A percentile compares a stretch with the other conserved stretches of the same genome.
Evolutionary conservation across 2,329 filamentous ascomycete species (phyloP).

Genomic region (Talaromyces rugulosus): DNA sequence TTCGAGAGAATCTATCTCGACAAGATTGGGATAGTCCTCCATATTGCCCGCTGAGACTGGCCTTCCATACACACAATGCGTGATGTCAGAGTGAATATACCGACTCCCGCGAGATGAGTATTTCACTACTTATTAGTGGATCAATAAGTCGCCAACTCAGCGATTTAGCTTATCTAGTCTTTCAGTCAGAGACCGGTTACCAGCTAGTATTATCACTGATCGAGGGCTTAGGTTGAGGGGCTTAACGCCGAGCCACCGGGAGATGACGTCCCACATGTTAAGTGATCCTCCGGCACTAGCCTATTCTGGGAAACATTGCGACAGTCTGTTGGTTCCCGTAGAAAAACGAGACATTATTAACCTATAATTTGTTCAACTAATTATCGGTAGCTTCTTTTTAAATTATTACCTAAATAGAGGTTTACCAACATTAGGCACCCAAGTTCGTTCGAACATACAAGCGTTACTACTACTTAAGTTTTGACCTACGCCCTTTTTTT

Average conservation of each 20-base stretch:
- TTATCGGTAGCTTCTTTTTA: not conserved
- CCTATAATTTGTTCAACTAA: not conserved
- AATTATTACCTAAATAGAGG: not conserved
- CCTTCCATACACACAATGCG: not conserved
- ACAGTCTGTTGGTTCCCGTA: not conserved
- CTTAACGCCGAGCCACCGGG: not conserved
- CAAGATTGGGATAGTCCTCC: slow-evolving; percentile 16
- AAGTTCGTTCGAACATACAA: not conserved
- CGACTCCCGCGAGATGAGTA: not conserved
- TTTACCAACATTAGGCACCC: not conserved
- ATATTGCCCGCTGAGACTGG: not conserved
- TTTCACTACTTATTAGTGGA: not conserved
- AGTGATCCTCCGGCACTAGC: not conserved
- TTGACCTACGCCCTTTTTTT: not conserved
- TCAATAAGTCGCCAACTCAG: not conserved
- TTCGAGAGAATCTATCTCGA: slow-evolving; percentile 46
- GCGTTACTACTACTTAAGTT: not conserved
- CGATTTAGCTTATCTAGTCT: too few relatives aligned
- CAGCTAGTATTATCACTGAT: too few relatives aligned
- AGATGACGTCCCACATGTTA: not conserved
- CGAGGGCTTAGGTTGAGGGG: too few relatives aligned
- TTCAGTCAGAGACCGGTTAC: too few relatives aligned
- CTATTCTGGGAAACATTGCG: not conserved
- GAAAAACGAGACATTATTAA: not conserved
- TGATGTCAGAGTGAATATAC: not conserved